Evolutionary conservation across 805 yeast species (phyloP).

Genomic region (Wickerhamomyces tratensis): DNA sequence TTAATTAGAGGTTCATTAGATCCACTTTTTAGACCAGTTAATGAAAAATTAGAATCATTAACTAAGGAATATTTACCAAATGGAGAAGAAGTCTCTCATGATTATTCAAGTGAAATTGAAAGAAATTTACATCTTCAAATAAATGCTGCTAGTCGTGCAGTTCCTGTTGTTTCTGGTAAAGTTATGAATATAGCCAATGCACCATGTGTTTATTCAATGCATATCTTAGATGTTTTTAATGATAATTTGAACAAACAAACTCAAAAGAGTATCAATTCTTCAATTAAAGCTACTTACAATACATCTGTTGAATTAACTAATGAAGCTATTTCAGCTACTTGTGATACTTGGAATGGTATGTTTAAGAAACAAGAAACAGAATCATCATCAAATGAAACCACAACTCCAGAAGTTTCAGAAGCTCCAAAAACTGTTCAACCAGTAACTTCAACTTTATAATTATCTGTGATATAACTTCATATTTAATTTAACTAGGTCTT

Average conservation of each 20-base stretch:
- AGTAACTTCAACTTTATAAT: too few species aligned
- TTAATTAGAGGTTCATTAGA: constrained; percentile 52
- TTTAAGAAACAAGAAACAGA: not conserved
- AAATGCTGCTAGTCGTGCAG: constrained; percentile 28
- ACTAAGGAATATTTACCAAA: constrained; percentile 38
- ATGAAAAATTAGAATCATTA: constrained; percentile 37
- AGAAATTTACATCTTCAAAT: constrained; percentile 35
- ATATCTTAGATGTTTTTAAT: constrained; percentile 29
- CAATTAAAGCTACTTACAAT: constrained; percentile 22
- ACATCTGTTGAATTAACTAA: constrained; percentile 21
- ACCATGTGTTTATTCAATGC: constrained; percentile 26
- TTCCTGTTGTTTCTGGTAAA: constrained; percentile 23
- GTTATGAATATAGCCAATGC: constrained; percentile 17
- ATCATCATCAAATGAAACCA: too few species aligned
- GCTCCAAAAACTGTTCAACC: too few species aligned
- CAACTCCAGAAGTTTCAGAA: not conserved
- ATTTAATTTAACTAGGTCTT: too few species aligned
- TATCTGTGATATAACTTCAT: too few species aligned
- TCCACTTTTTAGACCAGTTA: constrained; percentile 53
- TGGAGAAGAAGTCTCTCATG: constrained; percentile 29
- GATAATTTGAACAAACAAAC: constrained; percentile 30
- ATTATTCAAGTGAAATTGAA: constrained; percentile 46
- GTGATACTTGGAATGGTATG: constrained; percentile 8
- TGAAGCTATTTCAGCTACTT: constrained; percentile 17
- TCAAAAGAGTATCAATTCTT: constrained; percentile 19